phyloP scores from a whole-genome alignment of 2,329 filamentous ascomycete genomes.

The Colletotrichum truncatum region DNA sequence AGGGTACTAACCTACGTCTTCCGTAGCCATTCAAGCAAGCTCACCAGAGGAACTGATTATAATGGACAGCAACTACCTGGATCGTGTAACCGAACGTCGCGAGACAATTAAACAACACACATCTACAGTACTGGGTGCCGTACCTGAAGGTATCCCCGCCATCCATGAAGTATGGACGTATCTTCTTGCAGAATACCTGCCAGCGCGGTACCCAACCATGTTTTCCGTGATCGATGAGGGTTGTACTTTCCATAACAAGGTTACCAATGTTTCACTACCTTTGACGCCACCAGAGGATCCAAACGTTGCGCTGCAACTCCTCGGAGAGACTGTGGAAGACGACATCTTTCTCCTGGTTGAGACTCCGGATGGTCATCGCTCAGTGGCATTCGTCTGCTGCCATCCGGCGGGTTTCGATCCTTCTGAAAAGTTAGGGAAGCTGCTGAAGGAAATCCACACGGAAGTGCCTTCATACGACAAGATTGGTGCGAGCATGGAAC shows the following conservation, averaged over 20 bases:
- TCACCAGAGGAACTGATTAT: conserved; percentile 59
- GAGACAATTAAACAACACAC: conserved; percentile 48
- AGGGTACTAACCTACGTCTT: background rate
- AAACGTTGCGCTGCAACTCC: conserved; percentile 45
- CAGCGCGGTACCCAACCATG: conserved; percentile 56
- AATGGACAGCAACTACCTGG: conserved; percentile 60
- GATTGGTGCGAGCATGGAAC: conserved; percentile 64
- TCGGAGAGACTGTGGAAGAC: conserved; percentile 62
- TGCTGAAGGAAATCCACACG: conserved; percentile 57
- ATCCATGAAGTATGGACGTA: conserved; percentile 59
- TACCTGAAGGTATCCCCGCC: conserved; percentile 47
- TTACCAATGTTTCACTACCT: conserved; percentile 44
- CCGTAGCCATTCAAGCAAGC: conserved; percentile 50
- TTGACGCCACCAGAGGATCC: conserved; percentile 39
- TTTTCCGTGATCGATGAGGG: conserved; percentile 47
- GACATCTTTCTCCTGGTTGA: conserved; percentile 61
- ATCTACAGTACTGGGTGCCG: conserved; percentile 50
- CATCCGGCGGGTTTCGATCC: conserved; percentile 63
- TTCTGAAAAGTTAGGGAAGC: conserved; percentile 56
- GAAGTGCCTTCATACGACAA: conserved; percentile 64
- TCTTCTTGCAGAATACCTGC: conserved; percentile 56
- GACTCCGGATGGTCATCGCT: conserved; percentile 50
- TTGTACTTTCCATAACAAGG: conserved; percentile 47
- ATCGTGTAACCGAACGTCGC: conserved; percentile 50
- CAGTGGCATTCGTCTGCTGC: conserved; percentile 60